Evolutionary conservation across 257 asterid species (phyloP), one percentile per base, ranked within the genome.

Genomic region (Paulownia fortunei): DNA sequence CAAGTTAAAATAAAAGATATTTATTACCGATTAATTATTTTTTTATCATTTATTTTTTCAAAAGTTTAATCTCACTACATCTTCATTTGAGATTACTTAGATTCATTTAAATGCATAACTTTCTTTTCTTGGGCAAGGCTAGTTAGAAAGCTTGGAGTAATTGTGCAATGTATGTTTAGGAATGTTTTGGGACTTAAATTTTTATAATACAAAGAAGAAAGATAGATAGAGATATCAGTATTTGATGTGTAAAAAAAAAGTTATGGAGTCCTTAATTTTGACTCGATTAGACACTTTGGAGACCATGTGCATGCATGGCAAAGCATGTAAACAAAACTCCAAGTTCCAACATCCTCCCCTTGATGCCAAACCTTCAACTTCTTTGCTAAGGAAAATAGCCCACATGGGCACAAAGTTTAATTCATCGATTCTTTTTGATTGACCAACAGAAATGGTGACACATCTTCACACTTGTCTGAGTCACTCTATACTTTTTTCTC

Each of bases 381-480:
- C 79, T 71, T 83, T 19, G 84, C 82, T 83, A 88, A 88, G 92
- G 44, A 88, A 88, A 41, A 86, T 87, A 83, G 26, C 72, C 82
- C 90, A 83, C 92, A 82, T 88, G 87, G 58, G 65, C 46, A 46
- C 61, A 81, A 23, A 19, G 39, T 36, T 11, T 49, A 79, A 16
- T 59, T 47, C 55, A 52, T 42, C 58, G 34, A 23, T 52, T 26
- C 8, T 54, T 76, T 76, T 72, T 26, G n/a, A 79, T 76, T 79
- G 70, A 69, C 79, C n/a, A 66, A 66, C 64, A 11, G 16, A 59
- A 74, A 63, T 73, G 56, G 47, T 81, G 85, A 79, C 69, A n/a
- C 87, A 68, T 56, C 72, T 79, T 76, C 78, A 68, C 79, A 72
- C 80, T 76, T 51, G 60, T 81, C 73, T 61, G 77, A 83, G 59